Evolutionary conservation across 257 asterid genomes (phyloP).

Genomic region (Capsicum chinense): DNA sequence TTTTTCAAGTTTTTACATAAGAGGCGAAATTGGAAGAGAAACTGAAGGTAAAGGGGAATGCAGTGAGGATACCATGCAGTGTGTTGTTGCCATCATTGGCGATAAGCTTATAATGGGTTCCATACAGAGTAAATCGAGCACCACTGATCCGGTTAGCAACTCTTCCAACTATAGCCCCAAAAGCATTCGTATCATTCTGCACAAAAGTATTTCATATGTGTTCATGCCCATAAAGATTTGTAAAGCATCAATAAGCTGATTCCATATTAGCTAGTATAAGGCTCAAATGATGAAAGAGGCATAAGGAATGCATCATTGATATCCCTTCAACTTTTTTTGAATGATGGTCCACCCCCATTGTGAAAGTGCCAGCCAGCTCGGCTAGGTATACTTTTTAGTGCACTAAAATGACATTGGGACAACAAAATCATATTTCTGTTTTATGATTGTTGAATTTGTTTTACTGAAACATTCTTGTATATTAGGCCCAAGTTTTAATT

Average conservation of each 20-base stretch:
- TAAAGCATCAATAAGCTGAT: not conserved
- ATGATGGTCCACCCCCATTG: not conserved
- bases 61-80: constrained; percentile 26
- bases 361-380: not conserved
- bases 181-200: constrained; percentile 48
- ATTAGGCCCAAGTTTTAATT: not conserved
- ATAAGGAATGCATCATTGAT: no score
- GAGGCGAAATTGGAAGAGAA: not conserved
- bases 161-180: constrained; percentile 35
- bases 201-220: constrained; percentile 7
- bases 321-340: not conserved
- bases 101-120: constrained; percentile 25
- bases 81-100: constrained; percentile 30
- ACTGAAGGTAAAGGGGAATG: not conserved
- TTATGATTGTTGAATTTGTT: not conserved
- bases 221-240: not conserved
- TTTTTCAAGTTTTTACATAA: not conserved
- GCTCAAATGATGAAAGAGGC: no score
- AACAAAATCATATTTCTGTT: not conserved
- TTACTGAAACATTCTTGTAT: not conserved
- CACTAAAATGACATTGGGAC: not conserved
- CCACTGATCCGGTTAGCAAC: constrained; percentile 32
- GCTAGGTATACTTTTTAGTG: not conserved
- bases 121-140: constrained; percentile 32
- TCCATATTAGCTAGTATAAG: not conserved